These are phyloP conservation scores for Bassia scoparia DNA, from an alignment of 148 eudicot genomes.

Conservation along the genomic window DNA sequence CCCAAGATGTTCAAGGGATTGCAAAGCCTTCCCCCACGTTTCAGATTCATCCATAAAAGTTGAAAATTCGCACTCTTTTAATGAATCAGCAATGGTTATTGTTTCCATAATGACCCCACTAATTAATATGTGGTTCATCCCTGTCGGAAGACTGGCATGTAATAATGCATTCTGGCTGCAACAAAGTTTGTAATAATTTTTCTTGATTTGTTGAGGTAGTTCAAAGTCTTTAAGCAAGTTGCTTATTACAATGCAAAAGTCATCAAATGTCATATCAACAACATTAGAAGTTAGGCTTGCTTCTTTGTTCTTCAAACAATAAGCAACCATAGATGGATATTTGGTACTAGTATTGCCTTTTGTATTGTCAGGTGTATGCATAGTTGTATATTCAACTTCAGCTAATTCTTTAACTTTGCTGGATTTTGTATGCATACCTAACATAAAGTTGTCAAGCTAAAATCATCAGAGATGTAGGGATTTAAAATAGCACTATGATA, in stretches of 20 bases:
- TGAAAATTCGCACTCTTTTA: constrained; percentile 37
- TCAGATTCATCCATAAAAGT: constrained; percentile 38
- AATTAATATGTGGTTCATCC: constrained; percentile 35
- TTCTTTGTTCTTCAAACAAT: not conserved
- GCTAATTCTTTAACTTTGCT: not conserved
- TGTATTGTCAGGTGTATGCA: constrained; percentile 2
- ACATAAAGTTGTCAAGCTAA: not conserved
- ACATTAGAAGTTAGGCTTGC: not conserved
- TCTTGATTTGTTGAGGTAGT: constrained; percentile 34
- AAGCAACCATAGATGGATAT: not conserved
- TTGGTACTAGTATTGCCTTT: not conserved
- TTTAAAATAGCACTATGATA: too few species aligned
- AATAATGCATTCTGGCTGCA: constrained; percentile 34
- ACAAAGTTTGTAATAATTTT: constrained; percentile 48
- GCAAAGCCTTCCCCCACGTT: constrained; percentile 46
- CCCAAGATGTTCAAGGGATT: constrained; percentile 48
- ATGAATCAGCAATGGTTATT: constrained; percentile 40
- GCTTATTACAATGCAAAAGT: constrained; percentile 34
- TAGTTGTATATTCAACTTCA: not conserved
- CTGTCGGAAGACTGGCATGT: constrained; percentile 36
- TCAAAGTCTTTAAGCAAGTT: constrained; percentile 47
- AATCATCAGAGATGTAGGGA: not conserved
- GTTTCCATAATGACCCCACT: constrained; percentile 46
- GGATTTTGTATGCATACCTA: not conserved
- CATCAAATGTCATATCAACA: constrained; percentile 7